Conservation (phyloP, 257 asterid species). For the Penstemon newberryi region DNA sequence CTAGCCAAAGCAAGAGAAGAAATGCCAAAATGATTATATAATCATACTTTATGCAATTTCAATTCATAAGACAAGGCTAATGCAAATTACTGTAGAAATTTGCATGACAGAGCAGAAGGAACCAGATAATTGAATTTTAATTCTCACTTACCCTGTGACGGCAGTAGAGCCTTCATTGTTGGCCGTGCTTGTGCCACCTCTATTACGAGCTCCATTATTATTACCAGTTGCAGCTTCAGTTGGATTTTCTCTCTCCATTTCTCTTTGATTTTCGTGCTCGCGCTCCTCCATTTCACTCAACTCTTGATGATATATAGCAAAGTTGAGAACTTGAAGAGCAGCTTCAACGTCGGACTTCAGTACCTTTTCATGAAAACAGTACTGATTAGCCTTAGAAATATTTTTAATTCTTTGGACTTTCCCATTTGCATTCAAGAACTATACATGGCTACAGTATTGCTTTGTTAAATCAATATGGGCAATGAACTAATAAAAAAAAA, state of each 20-base stretch:
- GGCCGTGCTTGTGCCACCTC: slow-evolving; percentile 29
- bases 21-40: slow-evolving; percentile 7
- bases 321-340: slow-evolving; percentile 91
- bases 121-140: background rate
- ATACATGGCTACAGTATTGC: background rate
- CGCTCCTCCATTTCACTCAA: slow-evolving; percentile 97
- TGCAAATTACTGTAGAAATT: background rate
- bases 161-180: slow-evolving; percentile 45
- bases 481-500: slow-evolving; percentile 11
- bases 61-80: slow-evolving; percentile 3
- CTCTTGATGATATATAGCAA: slow-evolving; percentile 98
- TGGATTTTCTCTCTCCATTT: slow-evolving; percentile 49
- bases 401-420: background rate
- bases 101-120: background rate
- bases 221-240: slow-evolving; percentile 50
- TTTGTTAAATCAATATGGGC: background rate
- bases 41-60: background rate
- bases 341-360: slow-evolving; percentile 80
- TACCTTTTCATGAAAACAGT: slow-evolving; percentile 49
- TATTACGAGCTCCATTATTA: slow-evolving; percentile 34
- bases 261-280: slow-evolving; percentile 62
- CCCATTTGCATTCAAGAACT: background rate
- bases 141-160: slow-evolving; percentile 42
- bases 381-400: slow-evolving; percentile 6
- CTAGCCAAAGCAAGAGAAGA: slow-evolving; percentile 35